Evolutionary conservation across 208 protist species (phyloP), one percentile per base, ranked within the genome.

Genomic region (Leptomonas pyrrhocoris): DNA sequence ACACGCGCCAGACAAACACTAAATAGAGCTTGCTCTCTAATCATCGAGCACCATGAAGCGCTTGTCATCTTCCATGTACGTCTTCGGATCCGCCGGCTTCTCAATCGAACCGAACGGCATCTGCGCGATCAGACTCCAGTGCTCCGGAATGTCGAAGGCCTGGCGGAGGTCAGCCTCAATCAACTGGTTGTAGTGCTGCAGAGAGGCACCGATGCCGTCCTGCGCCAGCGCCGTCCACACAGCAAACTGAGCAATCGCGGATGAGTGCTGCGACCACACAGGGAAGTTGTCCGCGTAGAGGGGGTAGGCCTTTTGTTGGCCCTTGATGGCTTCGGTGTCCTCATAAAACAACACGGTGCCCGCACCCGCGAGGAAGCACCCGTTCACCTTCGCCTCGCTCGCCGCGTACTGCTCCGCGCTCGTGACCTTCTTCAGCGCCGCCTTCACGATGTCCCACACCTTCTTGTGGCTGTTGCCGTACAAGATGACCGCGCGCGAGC

Each of bases 261-360:
- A 80, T 3, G 66, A 71, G 45, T 89, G 80, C 72, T 83, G 43
- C 54, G 81, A 84, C 56, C 63, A 89, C 30, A 56, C 54, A 7
- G 77, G 77, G 64, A 86, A 80, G 78, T 68, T 75, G 30, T 18
- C 73, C 8, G 80, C 78, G 61, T 89, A 89, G 9, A 42, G 7
- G 23, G 80, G 80, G 49, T 77, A 84, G 30, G 77, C 45, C 61
- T 85, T 42, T 66, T 86, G 77, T 53, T 82, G 81, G 16, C 30
- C 46, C 50, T 76, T 77, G 40, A 89, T 54, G n/a, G 77, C 27
- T 1, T 13, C 36, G 1, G 9, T n/a, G 65, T 89, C 81, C 60
- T 89, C 84, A 68, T 79, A 89, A 63, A 89, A 89, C 21, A 89
- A 68, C 15, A 89, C 58, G 0, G 84, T 86, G 50, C 84, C 84